phyloP scores from a whole-genome alignment of 768 basidiomycete genomes.

The Trametes coccinea region DNA sequence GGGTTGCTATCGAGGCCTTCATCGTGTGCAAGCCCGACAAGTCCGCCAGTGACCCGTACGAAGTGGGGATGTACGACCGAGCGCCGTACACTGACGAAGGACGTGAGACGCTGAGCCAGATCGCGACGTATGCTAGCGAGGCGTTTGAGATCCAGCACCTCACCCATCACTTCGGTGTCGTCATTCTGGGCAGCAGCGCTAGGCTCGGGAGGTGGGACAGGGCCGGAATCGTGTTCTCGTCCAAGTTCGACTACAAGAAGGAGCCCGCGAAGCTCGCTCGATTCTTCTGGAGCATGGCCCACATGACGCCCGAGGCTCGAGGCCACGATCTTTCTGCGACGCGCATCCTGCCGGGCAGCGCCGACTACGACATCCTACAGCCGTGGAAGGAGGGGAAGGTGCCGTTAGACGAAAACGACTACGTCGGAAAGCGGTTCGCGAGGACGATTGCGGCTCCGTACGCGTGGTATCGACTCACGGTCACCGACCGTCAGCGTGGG shows the following conservation, averaged over 20 bases:
- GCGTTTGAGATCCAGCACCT: conserved; percentile 4
- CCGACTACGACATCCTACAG: not conserved
- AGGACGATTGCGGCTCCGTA: not conserved
- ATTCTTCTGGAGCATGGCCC: conserved; percentile 7
- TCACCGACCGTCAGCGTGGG: not conserved
- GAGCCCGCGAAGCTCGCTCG: not conserved
- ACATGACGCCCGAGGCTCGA: not conserved
- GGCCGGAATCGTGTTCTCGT: not conserved
- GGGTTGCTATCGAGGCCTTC: not conserved
- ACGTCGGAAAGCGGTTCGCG: not conserved
- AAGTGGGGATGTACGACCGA: not conserved
- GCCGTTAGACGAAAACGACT: not conserved
- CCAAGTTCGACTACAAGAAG: conserved; percentile 4
- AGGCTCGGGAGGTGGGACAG: conserved; percentile 2
- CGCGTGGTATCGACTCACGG: not conserved
- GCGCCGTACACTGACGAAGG: not conserved
- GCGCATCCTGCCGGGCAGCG: not conserved
- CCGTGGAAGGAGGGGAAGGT: not conserved
- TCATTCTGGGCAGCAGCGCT: not conserved
- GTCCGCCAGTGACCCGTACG: not conserved
- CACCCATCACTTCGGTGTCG: conserved; percentile 5
- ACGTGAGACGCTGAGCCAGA: not conserved
- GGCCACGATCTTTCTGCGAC: not conserved
- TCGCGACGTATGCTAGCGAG: not conserved
- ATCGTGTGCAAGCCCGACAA: not conserved